These are phyloP conservation scores for Colletotrichum falcatum DNA, from an alignment of 2,329 filamentous ascomycete genomes.

Conservation along the genomic window DNA sequence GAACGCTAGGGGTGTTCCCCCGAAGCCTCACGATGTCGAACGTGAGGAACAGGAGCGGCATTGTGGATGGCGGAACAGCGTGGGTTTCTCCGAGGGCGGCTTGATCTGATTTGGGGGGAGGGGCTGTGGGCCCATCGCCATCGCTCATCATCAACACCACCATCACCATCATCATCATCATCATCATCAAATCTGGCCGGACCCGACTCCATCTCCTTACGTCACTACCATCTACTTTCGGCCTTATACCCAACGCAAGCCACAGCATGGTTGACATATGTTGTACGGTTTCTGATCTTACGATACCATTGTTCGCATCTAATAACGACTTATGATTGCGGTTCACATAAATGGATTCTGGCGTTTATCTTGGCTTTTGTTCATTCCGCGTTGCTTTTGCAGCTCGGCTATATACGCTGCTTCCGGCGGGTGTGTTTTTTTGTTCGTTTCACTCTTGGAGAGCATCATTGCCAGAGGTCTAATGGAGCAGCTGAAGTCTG, in stretches of 20 bases:
- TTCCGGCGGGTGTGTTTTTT: not conserved
- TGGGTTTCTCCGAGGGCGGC: constrained; percentile 66
- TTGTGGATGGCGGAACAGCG: constrained; percentile 69
- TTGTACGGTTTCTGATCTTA: constrained; percentile 39
- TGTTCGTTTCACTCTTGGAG: not conserved
- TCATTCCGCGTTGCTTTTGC: constrained; percentile 20
- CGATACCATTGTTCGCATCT: constrained; percentile 39
- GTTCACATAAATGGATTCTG: constrained; percentile 27
- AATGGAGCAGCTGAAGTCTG: not conserved
- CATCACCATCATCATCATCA: not conserved
- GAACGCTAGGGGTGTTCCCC: constrained; percentile 48
- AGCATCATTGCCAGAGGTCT: not conserved
- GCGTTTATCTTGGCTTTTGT: constrained; percentile 39
- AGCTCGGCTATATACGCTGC: not conserved
- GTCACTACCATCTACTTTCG: constrained; percentile 3
- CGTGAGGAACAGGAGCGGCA: constrained; percentile 55
- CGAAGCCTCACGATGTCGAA: constrained; percentile 51
- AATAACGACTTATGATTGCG: constrained; percentile 41
- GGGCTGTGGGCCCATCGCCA: no score
- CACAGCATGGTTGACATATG: constrained; percentile 31
- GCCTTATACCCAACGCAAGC: constrained; percentile 36
- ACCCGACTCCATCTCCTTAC: constrained; percentile 6
- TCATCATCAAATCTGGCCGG: not conserved
- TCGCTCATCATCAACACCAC: not conserved
- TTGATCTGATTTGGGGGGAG: constrained; percentile 65